A percentile compares a stretch with the other conserved stretches of the same genome.
These are phyloP conservation scores for Inga oerstediana DNA, from an alignment of 306 rosid genomes.

Conservation along the genomic window DNA sequence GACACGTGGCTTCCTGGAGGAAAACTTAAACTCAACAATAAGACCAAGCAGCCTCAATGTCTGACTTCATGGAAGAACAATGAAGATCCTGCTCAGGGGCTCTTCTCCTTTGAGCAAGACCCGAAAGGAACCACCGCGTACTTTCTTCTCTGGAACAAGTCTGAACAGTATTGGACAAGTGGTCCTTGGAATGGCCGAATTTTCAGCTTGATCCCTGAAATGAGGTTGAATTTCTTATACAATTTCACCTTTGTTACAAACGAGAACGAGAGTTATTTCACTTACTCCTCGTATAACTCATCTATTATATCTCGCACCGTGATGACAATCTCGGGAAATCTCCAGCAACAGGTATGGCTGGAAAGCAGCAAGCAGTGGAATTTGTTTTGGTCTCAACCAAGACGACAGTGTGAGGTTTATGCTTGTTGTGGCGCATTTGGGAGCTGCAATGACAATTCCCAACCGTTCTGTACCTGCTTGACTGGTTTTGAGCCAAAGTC, in stretches of 20 bases:
- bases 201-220: slow-evolving; percentile 51
- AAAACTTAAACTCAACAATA: slow-evolving; percentile 37
- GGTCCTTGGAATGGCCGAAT: slow-evolving; percentile 52
- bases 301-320: slow-evolving; percentile 16
- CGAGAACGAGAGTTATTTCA: slow-evolving; percentile 47
- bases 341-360: slow-evolving; percentile 34
- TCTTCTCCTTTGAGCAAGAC: slow-evolving; percentile 47
- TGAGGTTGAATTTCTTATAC: slow-evolving; percentile 36
- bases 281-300: slow-evolving; percentile 24
- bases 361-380: slow-evolving; percentile 15
- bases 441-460: slow-evolving; percentile 32
- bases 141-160: slow-evolving; percentile 45
- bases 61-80: slow-evolving; percentile 53
- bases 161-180: slow-evolving; percentile 51
- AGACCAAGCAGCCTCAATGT: slow-evolving; percentile 41
- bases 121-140: slow-evolving; percentile 37
- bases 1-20: slow-evolving; percentile 55
- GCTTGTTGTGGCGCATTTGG: slow-evolving; percentile 57
- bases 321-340: slow-evolving; percentile 48
- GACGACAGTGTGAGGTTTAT: slow-evolving; percentile 47
- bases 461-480: slow-evolving; percentile 44
- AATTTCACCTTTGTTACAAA: slow-evolving; percentile 34
- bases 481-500: slow-evolving; percentile 48
- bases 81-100: slow-evolving; percentile 45
- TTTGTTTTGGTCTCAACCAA: slow-evolving; percentile 46